A percentile compares a stretch with the other conserved stretches of the same genome.
Evolutionary conservation across 768 basidiomycete species (phyloP).

Genomic region (Rhodotorula graminis): DNA sequence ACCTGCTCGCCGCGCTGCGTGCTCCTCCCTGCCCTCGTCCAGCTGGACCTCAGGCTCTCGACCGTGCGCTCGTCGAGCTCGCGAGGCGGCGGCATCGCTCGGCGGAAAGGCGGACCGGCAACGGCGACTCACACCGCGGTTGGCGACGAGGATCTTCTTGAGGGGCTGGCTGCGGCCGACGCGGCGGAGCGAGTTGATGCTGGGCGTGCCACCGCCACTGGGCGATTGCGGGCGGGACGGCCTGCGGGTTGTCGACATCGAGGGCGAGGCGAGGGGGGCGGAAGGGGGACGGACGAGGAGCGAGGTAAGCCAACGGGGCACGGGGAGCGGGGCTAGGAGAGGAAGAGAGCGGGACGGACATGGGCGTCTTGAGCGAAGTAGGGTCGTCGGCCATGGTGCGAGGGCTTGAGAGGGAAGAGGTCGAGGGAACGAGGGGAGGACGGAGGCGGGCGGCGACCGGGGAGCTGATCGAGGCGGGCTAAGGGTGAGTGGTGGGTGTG

Average conservation of each 20-base stretch:
- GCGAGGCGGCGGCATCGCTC: no score
- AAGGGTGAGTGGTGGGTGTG: no score
- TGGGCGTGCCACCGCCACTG: not conserved
- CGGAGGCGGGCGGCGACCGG: not conserved
- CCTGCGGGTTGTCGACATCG: not conserved
- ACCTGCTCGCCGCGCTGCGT: no score
- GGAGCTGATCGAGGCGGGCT: not conserved
- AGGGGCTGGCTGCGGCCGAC: slow-evolving; percentile 38
- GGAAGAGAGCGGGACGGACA: not conserved
- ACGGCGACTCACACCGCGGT: slow-evolving; percentile 45
- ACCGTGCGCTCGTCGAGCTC: no score
- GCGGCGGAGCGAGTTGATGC: slow-evolving; percentile 13
- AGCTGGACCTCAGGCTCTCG: no score
- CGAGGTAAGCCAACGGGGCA: not conserved
- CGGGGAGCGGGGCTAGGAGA: not conserved
- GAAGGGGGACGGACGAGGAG: not conserved
- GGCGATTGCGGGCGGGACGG: slow-evolving; percentile 8
- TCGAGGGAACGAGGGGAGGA: not conserved
- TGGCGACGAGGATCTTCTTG: slow-evolving; percentile 50
- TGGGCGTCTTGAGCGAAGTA: slow-evolving; percentile 15
- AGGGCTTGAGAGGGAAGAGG: no score
- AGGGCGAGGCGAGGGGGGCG: not conserved
- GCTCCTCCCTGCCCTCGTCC: not conserved
- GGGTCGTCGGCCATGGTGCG: slow-evolving; percentile 6
- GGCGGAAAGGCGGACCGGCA: not conserved